phyloP scores from a whole-genome alignment of 2,329 filamentous ascomycete genomes.

The Aureobasidium leucospermi region DNA sequence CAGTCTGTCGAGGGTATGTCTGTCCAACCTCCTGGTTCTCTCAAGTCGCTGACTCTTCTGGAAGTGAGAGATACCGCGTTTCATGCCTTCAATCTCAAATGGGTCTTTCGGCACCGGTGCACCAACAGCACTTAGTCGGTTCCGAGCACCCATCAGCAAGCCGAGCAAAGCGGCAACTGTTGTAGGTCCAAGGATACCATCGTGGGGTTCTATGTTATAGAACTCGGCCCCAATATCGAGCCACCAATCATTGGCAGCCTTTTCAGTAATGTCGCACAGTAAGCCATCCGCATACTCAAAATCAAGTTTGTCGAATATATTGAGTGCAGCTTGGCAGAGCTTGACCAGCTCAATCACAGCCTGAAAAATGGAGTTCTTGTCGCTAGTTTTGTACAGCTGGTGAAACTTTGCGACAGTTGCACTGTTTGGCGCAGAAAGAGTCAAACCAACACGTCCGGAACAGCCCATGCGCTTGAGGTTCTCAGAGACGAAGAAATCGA shows the following conservation, averaged over 20 bases:
- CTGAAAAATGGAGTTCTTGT: constrained; percentile 68
- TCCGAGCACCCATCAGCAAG: constrained; percentile 81
- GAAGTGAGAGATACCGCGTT: constrained; percentile 77
- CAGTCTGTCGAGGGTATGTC: constrained; percentile 71
- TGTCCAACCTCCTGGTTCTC: constrained; percentile 70
- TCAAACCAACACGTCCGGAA: constrained; percentile 80
- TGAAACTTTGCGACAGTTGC: constrained; percentile 87
- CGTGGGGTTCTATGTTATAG: constrained; percentile 85
- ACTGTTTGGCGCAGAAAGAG: constrained; percentile 65
- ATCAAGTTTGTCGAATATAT: constrained; percentile 81
- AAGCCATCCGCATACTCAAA: constrained; percentile 85
- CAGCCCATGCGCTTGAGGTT: constrained; percentile 88
- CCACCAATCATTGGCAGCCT: constrained; percentile 92
- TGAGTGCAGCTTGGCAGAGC: constrained; percentile 80
- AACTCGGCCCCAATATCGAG: constrained; percentile 84
- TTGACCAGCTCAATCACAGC: constrained; percentile 85
- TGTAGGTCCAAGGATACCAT: constrained; percentile 85
- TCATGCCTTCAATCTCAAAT: constrained; percentile 76
- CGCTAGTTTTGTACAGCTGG: constrained; percentile 80
- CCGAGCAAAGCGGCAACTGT: constrained; percentile 84
- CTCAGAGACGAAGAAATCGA: constrained; percentile 88
- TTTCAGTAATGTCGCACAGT: constrained; percentile 88
- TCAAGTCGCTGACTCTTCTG: constrained; percentile 82
- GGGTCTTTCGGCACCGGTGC: constrained; percentile 84
- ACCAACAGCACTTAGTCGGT: constrained; percentile 76